A percentile compares a stretch with the other conserved stretches of the same genome.
Conservation (phyloP, 2,329 filamentous ascomycete genomes). For the Ceratocystis papillata region DNA sequence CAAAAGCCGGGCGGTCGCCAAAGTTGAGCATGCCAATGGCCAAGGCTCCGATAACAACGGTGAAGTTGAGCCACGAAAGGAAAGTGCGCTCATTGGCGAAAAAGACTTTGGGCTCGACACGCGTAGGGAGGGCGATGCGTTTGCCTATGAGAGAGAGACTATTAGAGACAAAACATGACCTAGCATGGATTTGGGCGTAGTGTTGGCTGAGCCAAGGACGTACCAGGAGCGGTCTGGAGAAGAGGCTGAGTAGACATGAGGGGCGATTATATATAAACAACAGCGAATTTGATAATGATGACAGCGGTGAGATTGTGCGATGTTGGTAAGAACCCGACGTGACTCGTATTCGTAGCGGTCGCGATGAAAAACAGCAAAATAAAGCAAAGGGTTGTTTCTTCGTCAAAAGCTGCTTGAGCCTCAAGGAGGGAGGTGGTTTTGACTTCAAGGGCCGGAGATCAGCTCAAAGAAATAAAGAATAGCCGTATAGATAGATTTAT, state of each 20-base stretch:
- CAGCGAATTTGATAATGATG: conserved; percentile 24
- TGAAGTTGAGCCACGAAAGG: conserved; percentile 99
- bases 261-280: conserved; percentile 9
- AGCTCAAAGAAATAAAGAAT: too few species aligned
- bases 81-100: conserved; percentile 99
- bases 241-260: conserved; percentile 88
- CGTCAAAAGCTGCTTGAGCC: conserved; percentile 6
- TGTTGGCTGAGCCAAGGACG: conserved; percentile 27
- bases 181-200: too few species aligned
- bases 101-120: conserved; percentile 99
- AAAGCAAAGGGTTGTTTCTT: neutral
- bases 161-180: neutral
- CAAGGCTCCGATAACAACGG: conserved; percentile 91
- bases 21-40: conserved; percentile 98
- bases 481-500: too few species aligned
- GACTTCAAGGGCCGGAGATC: neutral
- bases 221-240: conserved; percentile 86
- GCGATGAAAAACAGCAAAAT: neutral
- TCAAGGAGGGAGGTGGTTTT: neutral
- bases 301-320: conserved; percentile 19
- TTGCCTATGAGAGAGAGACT: conserved; percentile 58
- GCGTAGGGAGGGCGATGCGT: conserved; percentile 92
- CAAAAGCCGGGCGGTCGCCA: conserved; percentile 85
- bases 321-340: neutral
- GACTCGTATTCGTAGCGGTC: neutral